Evolutionary conservation across 306 rosid genomes (phyloP).

Genomic region (Fragaria nilgerrensis): DNA sequence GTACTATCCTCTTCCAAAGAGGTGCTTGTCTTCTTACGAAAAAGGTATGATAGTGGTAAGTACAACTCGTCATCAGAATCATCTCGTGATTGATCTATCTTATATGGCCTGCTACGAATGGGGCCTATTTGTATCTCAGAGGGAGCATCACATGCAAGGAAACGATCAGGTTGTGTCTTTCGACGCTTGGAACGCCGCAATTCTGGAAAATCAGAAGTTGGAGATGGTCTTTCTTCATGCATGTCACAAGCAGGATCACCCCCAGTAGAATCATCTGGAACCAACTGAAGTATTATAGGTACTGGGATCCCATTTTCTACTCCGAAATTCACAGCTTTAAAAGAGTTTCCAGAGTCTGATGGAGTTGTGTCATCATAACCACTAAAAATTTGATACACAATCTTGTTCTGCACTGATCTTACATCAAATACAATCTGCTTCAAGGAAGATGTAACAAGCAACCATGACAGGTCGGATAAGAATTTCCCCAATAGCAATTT

Average conservation of each 20-base stretch:
- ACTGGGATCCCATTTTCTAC: constrained; percentile 42
- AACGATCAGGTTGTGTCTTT: constrained; percentile 79
- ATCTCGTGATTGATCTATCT: constrained; percentile 39
- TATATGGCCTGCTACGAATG: constrained; percentile 52
- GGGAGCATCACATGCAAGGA: constrained; percentile 54
- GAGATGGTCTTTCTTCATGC: constrained; percentile 27
- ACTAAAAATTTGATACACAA: constrained; percentile 63
- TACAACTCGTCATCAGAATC: constrained; percentile 44
- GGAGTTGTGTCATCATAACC: constrained; percentile 24
- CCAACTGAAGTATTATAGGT: constrained; percentile 45
- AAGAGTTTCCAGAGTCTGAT: constrained; percentile 27
- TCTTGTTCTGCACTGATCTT: constrained; percentile 64
- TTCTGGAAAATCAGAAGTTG: constrained; percentile 36
- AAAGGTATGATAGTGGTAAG: constrained; percentile 51
- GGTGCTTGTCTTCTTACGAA: constrained; percentile 29
- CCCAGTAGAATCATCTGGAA: constrained; percentile 24
- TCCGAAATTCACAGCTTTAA: constrained; percentile 52
- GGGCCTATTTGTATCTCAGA: constrained; percentile 58
- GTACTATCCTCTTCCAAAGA: constrained; percentile 15
- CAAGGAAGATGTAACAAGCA: constrained; percentile 58
- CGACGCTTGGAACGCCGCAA: constrained; percentile 89
- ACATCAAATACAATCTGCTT: constrained; percentile 56
- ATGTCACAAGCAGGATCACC: constrained; percentile 21
- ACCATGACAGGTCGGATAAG: constrained; percentile 71
- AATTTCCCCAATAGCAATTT: constrained; percentile 69